These are phyloP conservation scores for Phialemoniopsis sp. DNA, from an alignment of 2,329 filamentous ascomycete species.

Conservation along the genomic window DNA sequence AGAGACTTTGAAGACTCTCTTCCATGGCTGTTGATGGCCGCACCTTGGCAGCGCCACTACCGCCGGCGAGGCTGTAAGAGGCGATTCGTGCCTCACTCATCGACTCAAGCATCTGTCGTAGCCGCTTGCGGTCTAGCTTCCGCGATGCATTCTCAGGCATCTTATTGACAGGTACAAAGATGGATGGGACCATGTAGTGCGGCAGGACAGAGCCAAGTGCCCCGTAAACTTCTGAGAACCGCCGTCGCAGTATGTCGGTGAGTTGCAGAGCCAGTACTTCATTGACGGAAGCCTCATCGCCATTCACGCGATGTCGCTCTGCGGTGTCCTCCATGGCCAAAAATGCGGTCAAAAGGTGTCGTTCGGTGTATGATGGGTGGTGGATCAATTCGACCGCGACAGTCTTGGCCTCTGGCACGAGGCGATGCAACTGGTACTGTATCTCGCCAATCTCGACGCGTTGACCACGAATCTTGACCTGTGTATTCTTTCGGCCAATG, in stretches of 20 bases:
- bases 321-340: too few relatives aligned
- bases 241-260: too few relatives aligned
- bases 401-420: constrained; percentile 53
- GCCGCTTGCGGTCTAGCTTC: constrained; percentile 10
- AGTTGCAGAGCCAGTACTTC: too few relatives aligned
- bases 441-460: constrained; percentile 31
- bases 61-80: too few relatives aligned
- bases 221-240: too few relatives aligned
- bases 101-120: too few relatives aligned
- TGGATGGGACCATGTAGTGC: constrained; percentile 16
- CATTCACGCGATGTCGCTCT: background rate
- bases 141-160: constrained; percentile 17
- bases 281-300: constrained; percentile 20
- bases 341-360: too few relatives aligned
- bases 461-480: constrained; percentile 7
- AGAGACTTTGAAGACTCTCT: constrained; percentile 38
- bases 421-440: constrained; percentile 28
- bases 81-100: too few relatives aligned
- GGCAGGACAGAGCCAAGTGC: too few relatives aligned
- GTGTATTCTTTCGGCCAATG: constrained; percentile 32
- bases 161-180: constrained; percentile 15
- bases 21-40: constrained; percentile 37
- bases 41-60: too few relatives aligned
- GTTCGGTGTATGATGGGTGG: constrained; percentile 19
- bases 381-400: constrained; percentile 42